Evolutionary conservation across 768 basidiomycete genomes (phyloP).

Genomic region (Chalciporus chontae): DNA sequence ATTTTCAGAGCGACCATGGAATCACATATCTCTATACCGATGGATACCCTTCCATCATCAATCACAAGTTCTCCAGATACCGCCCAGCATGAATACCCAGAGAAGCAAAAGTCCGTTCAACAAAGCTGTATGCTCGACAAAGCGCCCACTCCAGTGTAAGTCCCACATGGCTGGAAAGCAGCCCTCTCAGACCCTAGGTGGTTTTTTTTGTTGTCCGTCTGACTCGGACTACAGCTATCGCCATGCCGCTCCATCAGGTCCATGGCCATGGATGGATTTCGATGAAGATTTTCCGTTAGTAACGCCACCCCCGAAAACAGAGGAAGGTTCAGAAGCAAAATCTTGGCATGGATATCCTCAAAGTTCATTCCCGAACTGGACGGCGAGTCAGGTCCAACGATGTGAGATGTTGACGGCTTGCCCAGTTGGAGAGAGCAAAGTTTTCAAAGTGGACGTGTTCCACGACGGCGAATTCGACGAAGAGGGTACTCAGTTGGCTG

Average conservation of each 20-base stretch:
- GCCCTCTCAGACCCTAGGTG: background rate
- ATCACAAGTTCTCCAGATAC: background rate
- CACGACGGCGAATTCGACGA: constrained; percentile 9
- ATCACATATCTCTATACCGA: constrained; percentile 12
- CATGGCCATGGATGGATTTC: constrained; percentile 43
- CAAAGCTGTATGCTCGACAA: constrained; percentile 4
- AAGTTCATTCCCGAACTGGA: constrained; percentile 32
- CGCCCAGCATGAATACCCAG: background rate
- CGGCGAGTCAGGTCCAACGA: constrained; percentile 25
- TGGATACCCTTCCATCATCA: constrained; percentile 6
- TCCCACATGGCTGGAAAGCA: background rate
- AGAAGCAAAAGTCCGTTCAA: background rate
- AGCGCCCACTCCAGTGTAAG: constrained; percentile 24
- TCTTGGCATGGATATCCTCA: constrained; percentile 30
- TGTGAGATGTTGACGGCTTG: constrained; percentile 29
- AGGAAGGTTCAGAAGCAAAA: background rate
- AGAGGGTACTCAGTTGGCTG: background rate
- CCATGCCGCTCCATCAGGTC: constrained; percentile 38
- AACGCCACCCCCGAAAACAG: background rate
- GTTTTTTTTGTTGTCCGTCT: background rate
- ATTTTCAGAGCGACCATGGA: background rate
- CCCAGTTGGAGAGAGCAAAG: constrained; percentile 6
- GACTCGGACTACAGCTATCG: constrained; percentile 24
- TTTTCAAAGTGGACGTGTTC: constrained; percentile 26
- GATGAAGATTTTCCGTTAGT: constrained; percentile 22